Conservation (phyloP, 306 rosid genomes). For the Begonia peltatifolia region DNA sequence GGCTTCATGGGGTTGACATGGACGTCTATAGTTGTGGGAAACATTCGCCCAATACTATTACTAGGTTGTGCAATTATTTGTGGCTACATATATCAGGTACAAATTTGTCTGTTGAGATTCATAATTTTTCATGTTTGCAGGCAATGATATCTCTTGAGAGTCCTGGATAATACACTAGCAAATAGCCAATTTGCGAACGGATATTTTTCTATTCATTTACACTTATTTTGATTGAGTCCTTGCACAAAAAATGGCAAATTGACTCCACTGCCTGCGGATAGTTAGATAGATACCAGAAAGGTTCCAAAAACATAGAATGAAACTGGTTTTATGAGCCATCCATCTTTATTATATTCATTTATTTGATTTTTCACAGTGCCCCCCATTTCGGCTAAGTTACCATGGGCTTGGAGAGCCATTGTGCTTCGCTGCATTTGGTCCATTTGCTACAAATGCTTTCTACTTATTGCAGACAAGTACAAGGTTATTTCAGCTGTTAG, state of each 20-base stretch:
- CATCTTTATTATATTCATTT: too few species aligned
- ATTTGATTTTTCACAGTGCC: slow-evolving; percentile 34
- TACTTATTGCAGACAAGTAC: slow-evolving; percentile 63
- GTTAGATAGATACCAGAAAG: too few species aligned
- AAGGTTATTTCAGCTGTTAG: slow-evolving; percentile 29
- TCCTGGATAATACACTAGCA: too few species aligned
- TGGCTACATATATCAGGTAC: slow-evolving; percentile 81
- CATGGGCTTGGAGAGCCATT: slow-evolving; percentile 85
- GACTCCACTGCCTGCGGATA: too few species aligned
- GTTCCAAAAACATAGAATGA: too few species aligned
- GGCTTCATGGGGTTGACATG: slow-evolving; percentile 62
- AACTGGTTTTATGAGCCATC: too few species aligned
- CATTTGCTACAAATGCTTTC: slow-evolving; percentile 72
- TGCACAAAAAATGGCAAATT: too few species aligned
- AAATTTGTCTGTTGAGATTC: not conserved
- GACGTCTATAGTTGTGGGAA: slow-evolving; percentile 51
- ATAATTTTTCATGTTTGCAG: too few species aligned
- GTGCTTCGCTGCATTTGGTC: slow-evolving; percentile 91
- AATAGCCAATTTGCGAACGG: too few species aligned
- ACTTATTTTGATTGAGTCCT: too few species aligned
- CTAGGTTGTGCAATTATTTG: slow-evolving; percentile 53
- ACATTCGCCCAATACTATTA: slow-evolving; percentile 38
- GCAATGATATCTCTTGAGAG: too few species aligned
- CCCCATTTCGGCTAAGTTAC: slow-evolving; percentile 86
- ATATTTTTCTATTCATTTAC: too few species aligned